Percentiles rank a stretch among this genome's conserved stretches.
These are phyloP conservation scores for Diaporthe destruens DNA, from an alignment of 2,329 filamentous ascomycete genomes.

Conservation along the genomic window DNA sequence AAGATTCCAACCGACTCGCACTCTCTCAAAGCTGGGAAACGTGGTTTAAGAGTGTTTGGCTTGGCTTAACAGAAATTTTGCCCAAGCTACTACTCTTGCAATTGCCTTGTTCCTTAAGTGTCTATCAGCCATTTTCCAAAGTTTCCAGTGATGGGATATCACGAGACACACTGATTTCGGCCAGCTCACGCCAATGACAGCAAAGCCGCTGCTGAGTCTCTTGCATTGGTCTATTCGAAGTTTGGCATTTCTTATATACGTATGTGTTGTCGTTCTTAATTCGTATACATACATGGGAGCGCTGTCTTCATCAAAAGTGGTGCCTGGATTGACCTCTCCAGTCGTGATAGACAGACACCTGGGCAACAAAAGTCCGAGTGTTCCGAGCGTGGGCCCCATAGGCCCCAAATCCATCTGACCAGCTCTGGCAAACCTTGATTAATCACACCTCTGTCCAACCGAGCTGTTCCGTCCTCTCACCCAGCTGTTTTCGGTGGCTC, in stretches of 20 bases:
- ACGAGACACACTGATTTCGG: neutral
- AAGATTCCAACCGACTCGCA: neutral
- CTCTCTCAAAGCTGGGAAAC: neutral
- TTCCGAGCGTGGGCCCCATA: neutral
- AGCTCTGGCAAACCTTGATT: slow-evolving; percentile 4
- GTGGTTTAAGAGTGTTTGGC: too few relatives aligned
- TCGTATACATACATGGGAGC: neutral
- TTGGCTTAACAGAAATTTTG: neutral
- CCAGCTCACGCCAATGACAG: neutral
- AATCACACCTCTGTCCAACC: slow-evolving; percentile 2
- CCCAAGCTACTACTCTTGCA: neutral
- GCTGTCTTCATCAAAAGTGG: neutral
- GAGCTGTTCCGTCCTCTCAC: too few relatives aligned
- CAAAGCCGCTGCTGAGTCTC: neutral
- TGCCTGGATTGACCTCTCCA: neutral
- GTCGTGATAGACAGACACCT: too few relatives aligned
- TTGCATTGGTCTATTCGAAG: too few relatives aligned
- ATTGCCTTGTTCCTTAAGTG: neutral
- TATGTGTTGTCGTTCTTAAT: too few relatives aligned
- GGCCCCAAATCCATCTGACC: neutral
- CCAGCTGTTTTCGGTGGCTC: too few relatives aligned
- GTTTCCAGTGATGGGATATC: too few relatives aligned
- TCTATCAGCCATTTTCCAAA: neutral
- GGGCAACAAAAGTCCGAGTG: too few relatives aligned
- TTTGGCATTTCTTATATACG: neutral